phyloP scores from a whole-genome alignment of 2,329 filamentous ascomycete genomes.

The Stagonosporopsis rhizophila region DNA sequence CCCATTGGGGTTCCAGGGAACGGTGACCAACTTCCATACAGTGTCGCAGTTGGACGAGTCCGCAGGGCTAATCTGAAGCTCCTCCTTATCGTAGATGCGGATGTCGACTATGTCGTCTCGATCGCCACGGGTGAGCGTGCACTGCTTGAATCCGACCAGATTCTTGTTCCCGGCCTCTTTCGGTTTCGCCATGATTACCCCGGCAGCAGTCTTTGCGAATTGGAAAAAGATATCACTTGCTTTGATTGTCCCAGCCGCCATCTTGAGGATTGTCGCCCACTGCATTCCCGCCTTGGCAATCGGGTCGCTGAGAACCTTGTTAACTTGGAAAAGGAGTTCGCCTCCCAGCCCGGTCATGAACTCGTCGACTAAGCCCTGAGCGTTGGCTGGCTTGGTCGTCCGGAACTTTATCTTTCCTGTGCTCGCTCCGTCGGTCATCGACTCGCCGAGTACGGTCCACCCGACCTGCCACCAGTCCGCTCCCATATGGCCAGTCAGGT shows the following conservation, averaged over 20 bases:
- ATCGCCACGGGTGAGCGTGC: background rate
- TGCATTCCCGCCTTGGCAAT: background rate
- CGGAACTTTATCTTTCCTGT: constrained; percentile 1
- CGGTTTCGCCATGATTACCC: background rate
- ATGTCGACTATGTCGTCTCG: background rate
- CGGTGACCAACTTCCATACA: constrained; percentile 1
- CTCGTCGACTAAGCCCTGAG: background rate
- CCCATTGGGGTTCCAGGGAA: background rate
- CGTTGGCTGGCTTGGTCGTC: constrained; percentile 1
- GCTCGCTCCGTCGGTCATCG: background rate
- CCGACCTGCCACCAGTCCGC: constrained; percentile 1
- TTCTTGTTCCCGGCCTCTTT: constrained; percentile 1
- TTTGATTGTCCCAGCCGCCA: constrained; percentile 1
- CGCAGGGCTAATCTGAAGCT: constrained; percentile 1
- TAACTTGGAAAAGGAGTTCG: constrained; percentile 1
- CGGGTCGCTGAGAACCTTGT: background rate
- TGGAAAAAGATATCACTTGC: background rate
- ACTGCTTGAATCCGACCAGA: constrained; percentile 1
- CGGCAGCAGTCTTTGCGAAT: background rate
- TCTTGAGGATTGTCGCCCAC: constrained; percentile 1
- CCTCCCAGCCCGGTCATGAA: constrained; percentile 1
- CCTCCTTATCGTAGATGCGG: constrained; percentile 1
- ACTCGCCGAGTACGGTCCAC: background rate
- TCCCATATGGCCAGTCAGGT: background rate
- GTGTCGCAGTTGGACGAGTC: constrained; percentile 1